Conservation (phyloP, 1,284 basidiomycete species). For the Phlebopus sp. region DNA sequence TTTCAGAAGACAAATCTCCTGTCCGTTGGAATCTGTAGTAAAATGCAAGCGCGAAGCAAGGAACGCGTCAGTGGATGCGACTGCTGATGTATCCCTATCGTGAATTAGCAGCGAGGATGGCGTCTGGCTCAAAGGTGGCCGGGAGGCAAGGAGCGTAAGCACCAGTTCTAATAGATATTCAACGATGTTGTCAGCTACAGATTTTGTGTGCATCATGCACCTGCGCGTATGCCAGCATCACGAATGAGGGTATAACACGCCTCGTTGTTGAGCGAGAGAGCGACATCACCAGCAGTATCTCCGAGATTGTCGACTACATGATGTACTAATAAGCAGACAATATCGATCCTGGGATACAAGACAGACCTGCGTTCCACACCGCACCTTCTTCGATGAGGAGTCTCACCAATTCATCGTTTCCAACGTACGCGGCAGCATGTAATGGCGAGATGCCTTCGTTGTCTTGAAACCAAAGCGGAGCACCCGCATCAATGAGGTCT, state of each 20-base stretch:
- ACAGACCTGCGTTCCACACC: conserved; percentile 84
- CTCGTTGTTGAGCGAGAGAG: conserved; percentile 78
- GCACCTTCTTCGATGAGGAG: conserved; percentile 80
- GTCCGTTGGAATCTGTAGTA: conserved; percentile 69
- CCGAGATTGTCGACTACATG: conserved; percentile 69
- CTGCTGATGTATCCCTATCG: conserved; percentile 61
- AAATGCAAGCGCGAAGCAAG: conserved; percentile 73
- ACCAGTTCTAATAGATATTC: conserved; percentile 53
- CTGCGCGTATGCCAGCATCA: conserved; percentile 85
- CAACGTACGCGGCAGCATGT: conserved; percentile 85
- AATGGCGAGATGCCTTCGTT: conserved; percentile 80
- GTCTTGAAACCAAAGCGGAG: conserved; percentile 92
- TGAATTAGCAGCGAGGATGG: conserved; percentile 51
- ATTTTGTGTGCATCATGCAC: conserved; percentile 37
- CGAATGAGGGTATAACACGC: conserved; percentile 74
- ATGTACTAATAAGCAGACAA: neutral
- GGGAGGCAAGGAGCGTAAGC: conserved; percentile 55
- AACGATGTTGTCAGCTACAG: conserved; percentile 2
- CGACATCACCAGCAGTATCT: conserved; percentile 86
- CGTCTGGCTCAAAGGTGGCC: conserved; percentile 35
- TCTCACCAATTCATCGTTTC: conserved; percentile 61
- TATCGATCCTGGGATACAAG: neutral
- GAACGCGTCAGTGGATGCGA: conserved; percentile 75
- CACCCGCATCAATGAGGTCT: conserved; percentile 62
- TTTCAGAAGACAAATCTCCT: conserved; percentile 77